Evolutionary conservation across 1,139 yeast species (phyloP).

Genomic region (Sugiyamaella novakii): DNA sequence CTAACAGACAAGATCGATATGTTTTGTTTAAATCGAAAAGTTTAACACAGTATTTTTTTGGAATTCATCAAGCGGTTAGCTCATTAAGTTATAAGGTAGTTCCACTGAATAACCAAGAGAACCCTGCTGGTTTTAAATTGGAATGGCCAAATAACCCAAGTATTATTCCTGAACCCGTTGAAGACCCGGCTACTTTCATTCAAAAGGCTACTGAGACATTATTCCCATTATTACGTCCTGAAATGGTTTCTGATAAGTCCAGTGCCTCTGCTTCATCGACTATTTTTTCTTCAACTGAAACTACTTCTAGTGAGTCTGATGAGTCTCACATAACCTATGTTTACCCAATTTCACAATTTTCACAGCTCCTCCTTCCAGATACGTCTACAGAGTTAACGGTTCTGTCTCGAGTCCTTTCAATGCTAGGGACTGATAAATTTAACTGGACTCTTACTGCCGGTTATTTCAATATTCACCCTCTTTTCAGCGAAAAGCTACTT

Average conservation of each 20-base stretch:
- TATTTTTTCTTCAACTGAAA: neutral
- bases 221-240: constrained; percentile 52
- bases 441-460: constrained; percentile 96
- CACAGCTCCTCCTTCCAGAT: constrained; percentile 70
- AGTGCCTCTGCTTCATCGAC: neutral
- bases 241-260: no score
- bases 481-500: constrained; percentile 63
- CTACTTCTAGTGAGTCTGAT: constrained; percentile 31
- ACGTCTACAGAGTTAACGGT: constrained; percentile 81
- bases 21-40: constrained; percentile 61
- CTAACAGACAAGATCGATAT: constrained; percentile 95
- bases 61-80: constrained; percentile 66
- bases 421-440: constrained; percentile 56
- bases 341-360: constrained; percentile 88
- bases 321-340: constrained; percentile 61
- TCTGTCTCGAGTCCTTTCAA: constrained; percentile 60
- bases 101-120: constrained; percentile 30
- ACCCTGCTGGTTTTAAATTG: constrained; percentile 52
- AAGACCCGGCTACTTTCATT: constrained; percentile 58
- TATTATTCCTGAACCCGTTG: constrained; percentile 69
- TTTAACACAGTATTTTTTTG: constrained; percentile 72
- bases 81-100: constrained; percentile 69
- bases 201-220: constrained; percentile 60
- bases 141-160: constrained; percentile 73
- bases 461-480: constrained; percentile 87